phyloP scores from a whole-genome alignment of 305 asterid genomes.

The Euphrasia arctica region DNA sequence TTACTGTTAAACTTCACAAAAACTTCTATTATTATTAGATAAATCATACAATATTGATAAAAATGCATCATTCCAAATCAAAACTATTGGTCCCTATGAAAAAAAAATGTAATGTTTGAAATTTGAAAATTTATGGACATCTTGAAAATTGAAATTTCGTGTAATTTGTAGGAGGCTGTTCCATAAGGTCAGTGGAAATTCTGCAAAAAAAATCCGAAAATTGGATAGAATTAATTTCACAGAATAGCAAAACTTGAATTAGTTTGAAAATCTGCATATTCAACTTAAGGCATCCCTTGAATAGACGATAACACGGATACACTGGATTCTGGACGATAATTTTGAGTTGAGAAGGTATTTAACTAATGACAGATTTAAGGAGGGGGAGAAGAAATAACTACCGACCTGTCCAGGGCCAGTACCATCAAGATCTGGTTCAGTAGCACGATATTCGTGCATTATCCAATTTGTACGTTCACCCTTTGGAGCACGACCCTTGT shows the following conservation, averaged over 20 bases:
- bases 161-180: neutral
- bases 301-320: neutral
- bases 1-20: neutral
- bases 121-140: neutral
- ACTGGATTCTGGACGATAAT: neutral
- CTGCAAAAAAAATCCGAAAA: neutral
- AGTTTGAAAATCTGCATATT: slow-evolving; percentile 1
- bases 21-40: neutral
- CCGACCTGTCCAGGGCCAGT: slow-evolving; percentile 65
- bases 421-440: slow-evolving; percentile 77
- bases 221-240: neutral
- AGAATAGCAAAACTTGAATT: neutral
- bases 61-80: neutral
- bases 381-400: slow-evolving; percentile 17
- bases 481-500: slow-evolving; percentile 78
- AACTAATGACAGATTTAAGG: neutral
- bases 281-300: slow-evolving; percentile 3
- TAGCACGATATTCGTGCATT: slow-evolving; percentile 79
- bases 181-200: neutral
- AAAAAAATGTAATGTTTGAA: neutral
- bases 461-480: slow-evolving; percentile 75
- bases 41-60: neutral
- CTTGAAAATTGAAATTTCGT: neutral
- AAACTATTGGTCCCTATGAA: neutral
- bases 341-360: neutral